These are phyloP conservation scores for Litsea cubeba DNA, from an alignment of 164 flowering plant genomes.

Conservation along the genomic window DNA sequence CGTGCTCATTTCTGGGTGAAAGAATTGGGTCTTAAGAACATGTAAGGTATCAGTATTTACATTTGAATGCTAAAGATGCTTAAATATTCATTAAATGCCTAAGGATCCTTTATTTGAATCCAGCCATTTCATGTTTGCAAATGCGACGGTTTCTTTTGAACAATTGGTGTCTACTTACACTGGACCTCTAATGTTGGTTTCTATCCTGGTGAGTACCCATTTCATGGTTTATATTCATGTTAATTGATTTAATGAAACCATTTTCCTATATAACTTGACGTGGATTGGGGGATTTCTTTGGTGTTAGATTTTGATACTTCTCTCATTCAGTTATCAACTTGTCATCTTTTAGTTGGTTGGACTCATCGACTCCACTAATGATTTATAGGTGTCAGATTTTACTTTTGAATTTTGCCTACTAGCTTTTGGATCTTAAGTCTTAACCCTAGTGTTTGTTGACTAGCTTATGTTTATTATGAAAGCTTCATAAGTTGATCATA, in stretches of 20 bases:
- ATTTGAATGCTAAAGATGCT: background rate
- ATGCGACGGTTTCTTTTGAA: conserved; percentile 75
- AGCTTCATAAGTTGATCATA: too few species aligned
- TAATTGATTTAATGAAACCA: too few species aligned
- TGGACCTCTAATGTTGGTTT: conserved; percentile 70
- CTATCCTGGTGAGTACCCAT: conserved; percentile 64
- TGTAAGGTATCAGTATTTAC: conserved; percentile 28
- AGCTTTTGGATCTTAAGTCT: background rate
- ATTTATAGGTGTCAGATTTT: background rate
- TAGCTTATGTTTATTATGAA: background rate
- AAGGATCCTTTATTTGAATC: conserved; percentile 4
- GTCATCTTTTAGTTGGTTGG: background rate
- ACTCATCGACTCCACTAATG: background rate
- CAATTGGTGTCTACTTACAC: conserved; percentile 73
- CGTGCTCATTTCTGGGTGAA: conserved; percentile 80
- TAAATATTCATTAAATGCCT: background rate
- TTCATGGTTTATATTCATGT: background rate
- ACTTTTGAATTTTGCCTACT: background rate
- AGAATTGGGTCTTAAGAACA: conserved; percentile 60
- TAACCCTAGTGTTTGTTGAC: background rate
- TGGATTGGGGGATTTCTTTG: too few species aligned
- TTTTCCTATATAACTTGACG: too few species aligned
- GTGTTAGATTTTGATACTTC: too few species aligned
- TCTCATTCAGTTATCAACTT: background rate
- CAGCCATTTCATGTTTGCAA: conserved; percentile 88